Evolutionary conservation across 2,329 filamentous ascomycete species (phyloP).

Genomic region (Cercospora canescens): DNA sequence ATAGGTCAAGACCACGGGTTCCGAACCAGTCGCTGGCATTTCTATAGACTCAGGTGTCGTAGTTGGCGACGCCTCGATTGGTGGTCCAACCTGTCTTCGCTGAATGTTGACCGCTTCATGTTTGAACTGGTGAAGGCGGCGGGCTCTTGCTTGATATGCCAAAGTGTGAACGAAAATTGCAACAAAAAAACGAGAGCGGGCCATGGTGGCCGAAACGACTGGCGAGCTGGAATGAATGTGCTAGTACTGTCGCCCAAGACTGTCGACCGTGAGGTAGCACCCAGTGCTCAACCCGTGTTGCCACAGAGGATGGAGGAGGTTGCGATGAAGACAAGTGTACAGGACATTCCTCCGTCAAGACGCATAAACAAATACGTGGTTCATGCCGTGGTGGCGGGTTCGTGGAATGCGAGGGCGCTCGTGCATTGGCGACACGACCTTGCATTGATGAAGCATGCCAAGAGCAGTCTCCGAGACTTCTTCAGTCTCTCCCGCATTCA

Average conservation of each 20-base stretch:
- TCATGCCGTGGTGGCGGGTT: slow-evolving; percentile 20
- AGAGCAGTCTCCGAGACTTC: slow-evolving; percentile 2
- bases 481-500: not conserved
- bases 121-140: slow-evolving; percentile 27
- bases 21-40: slow-evolving; percentile 19
- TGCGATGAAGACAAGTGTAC: slow-evolving; percentile 5
- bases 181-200: slow-evolving; percentile 20
- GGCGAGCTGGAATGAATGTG: slow-evolving; percentile 6
- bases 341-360: slow-evolving; percentile 31
- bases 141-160: slow-evolving; percentile 23
- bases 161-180: slow-evolving; percentile 18
- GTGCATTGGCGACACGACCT: slow-evolving; percentile 12
- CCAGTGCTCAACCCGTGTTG: slow-evolving; percentile 21
- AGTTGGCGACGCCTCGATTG: slow-evolving; percentile 19
- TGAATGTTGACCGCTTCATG: slow-evolving; percentile 34
- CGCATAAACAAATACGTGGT: slow-evolving; percentile 35
- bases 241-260: slow-evolving; percentile 1
- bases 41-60: slow-evolving; percentile 9
- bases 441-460: slow-evolving; percentile 21
- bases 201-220: slow-evolving; percentile 23
- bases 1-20: slow-evolving; percentile 36
- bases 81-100: slow-evolving; percentile 27
- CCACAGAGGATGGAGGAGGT: not conserved
- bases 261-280: slow-evolving; percentile 18
- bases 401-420: slow-evolving; percentile 29